These are phyloP conservation scores for Iberis amara DNA, from an alignment of 441 rosid genomes.

Conservation along the genomic window DNA sequence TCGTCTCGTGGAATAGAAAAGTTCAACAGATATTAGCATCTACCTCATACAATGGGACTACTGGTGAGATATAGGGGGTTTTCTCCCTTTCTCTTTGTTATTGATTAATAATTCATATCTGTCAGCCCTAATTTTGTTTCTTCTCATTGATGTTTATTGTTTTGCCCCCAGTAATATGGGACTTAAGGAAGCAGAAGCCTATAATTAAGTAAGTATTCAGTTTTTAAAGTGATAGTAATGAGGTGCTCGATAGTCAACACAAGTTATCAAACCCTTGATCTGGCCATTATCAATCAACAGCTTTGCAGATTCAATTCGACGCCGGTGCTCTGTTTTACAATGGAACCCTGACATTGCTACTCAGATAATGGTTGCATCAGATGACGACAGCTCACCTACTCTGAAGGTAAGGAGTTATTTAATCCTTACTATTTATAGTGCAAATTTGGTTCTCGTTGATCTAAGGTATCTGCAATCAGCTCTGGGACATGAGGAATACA, in stretches of 20 bases:
- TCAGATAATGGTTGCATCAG: slow-evolving; percentile 96
- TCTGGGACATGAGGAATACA: slow-evolving; percentile 96
- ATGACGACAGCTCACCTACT: slow-evolving; percentile 81
- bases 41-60: slow-evolving; percentile 86
- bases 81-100: slow-evolving; percentile 1
- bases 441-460: slow-evolving; percentile 14
- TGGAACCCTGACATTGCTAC: slow-evolving; percentile 99
- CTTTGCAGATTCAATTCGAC: slow-evolving; percentile 78
- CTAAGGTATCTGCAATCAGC: slow-evolving; percentile 44
- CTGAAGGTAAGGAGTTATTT: slow-evolving; percentile 53
- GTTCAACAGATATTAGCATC: slow-evolving; percentile 92
- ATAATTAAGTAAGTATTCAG: slow-evolving; percentile 63
- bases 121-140: slow-evolving; percentile 8
- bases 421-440: slow-evolving; percentile 15
- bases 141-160: slow-evolving; percentile 3
- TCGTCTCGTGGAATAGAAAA: slow-evolving; percentile 92
- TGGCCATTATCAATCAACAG: slow-evolving; percentile 43
- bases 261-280: slow-evolving; percentile 26
- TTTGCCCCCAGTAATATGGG: slow-evolving; percentile 78
- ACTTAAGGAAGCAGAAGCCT: slow-evolving; percentile 93
- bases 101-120: slow-evolving; percentile 13
- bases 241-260: neutral
- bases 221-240: slow-evolving; percentile 5
- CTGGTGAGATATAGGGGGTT: slow-evolving; percentile 54
- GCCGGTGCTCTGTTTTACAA: slow-evolving; percentile 95